A percentile compares a stretch with the other conserved stretches of the same genome.
Evolutionary conservation across 2,329 filamentous ascomycete species (phyloP).

Genomic region (Aureobasidium sp.): DNA sequence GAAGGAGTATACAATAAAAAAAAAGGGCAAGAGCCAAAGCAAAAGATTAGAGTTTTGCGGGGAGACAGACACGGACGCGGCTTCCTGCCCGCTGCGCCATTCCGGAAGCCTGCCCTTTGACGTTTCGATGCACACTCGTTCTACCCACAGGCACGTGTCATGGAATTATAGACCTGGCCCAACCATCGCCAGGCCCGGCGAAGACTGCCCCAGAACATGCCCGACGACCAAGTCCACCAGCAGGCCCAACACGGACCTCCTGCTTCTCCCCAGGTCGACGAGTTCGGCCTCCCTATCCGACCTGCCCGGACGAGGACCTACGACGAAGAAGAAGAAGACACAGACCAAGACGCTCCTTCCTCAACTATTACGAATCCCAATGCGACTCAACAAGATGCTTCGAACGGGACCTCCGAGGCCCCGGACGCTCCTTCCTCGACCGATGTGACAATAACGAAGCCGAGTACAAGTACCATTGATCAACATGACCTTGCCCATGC

Average conservation of each 20-base stretch:
- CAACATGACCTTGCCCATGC: neutral
- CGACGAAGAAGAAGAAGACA: constrained; percentile 19
- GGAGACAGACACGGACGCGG: neutral
- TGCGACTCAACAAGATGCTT: neutral
- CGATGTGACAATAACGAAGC: neutral
- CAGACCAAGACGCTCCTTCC: neutral
- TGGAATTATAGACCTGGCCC: neutral
- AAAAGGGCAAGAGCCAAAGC: neutral
- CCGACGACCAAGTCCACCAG: neutral
- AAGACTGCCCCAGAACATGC: neutral
- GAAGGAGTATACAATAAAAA: neutral
- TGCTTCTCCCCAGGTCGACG: constrained; percentile 20
- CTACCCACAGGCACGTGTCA: neutral
- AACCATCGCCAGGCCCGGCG: neutral
- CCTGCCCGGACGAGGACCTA: constrained; percentile 24
- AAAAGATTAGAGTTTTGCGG: constrained; percentile 9
- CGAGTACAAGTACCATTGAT: neutral
- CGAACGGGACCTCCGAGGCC: neutral
- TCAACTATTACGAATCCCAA: neutral
- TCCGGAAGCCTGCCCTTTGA: neutral
- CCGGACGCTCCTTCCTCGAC: neutral
- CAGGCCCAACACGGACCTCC: neutral
- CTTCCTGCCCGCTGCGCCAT: neutral
- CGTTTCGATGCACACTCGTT: neutral
- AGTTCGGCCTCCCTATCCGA: constrained; percentile 31